phyloP scores from a whole-genome alignment of 805 yeast species.

The Sugiyamaella boreocaroliniensis region DNA sequence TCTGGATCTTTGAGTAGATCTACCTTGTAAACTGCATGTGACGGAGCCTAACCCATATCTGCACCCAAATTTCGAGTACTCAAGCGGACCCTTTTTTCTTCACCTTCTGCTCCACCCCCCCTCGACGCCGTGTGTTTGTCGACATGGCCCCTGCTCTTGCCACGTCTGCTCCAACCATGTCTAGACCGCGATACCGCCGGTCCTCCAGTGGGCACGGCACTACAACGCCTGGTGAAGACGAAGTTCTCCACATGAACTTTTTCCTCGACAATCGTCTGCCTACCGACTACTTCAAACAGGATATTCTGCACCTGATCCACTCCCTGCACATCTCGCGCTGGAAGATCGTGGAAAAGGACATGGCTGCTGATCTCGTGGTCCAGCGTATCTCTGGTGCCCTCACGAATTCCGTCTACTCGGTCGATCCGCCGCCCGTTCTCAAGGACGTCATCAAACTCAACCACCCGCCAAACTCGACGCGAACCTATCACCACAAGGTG shows the following conservation, averaged over 20 bases:
- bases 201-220: slow-evolving; percentile 2
- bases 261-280: slow-evolving; percentile 73
- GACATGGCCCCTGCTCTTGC: background rate
- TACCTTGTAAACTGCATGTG: background rate
- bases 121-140: background rate
- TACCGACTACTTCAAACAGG: slow-evolving; percentile 75
- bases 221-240: slow-evolving; percentile 7
- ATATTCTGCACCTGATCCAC: slow-evolving; percentile 58
- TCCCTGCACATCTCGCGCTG: slow-evolving; percentile 69
- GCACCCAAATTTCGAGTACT: background rate
- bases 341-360: slow-evolving; percentile 46
- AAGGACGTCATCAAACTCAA: slow-evolving; percentile 31
- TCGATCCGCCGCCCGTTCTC: slow-evolving; percentile 47
- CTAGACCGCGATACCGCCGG: slow-evolving; percentile 5
- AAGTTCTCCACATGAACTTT: slow-evolving; percentile 38
- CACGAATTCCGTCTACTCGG: slow-evolving; percentile 80
- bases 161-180: background rate
- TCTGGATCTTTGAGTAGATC: too few species aligned
- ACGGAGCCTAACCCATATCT: background rate
- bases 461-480: slow-evolving; percentile 13
- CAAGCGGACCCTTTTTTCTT: background rate
- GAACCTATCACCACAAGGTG: slow-evolving; percentile 29
- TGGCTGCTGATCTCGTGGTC: slow-evolving; percentile 43
- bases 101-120: background rate
- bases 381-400: slow-evolving; percentile 83